A percentile compares a stretch with the other conserved stretches of the same genome.
phyloP scores from a whole-genome alignment of 257 asterid species.

The Leonotis leonurus region DNA sequence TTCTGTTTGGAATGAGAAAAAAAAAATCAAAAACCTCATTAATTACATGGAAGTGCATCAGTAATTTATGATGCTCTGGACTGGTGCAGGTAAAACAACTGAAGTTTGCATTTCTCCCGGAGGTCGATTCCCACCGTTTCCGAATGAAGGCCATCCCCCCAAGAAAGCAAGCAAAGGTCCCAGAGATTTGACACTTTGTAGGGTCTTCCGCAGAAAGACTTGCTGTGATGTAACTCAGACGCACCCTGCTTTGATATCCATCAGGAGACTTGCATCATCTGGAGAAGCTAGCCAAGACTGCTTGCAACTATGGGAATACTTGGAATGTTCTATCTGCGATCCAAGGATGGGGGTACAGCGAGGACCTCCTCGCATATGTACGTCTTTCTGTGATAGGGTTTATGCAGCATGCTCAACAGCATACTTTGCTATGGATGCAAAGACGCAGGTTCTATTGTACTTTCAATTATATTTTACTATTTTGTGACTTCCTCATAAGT shows the following conservation, averaged over 20 bases:
- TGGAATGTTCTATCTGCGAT: slow-evolving; percentile 94
- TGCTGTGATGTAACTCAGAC: slow-evolving; percentile 92
- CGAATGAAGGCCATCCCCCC: slow-evolving; percentile 79
- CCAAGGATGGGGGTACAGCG: slow-evolving; percentile 74
- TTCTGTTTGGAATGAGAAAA: background rate
- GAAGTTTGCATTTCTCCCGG: slow-evolving; percentile 88
- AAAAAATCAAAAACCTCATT: slow-evolving; percentile 3
- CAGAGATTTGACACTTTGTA: slow-evolving; percentile 76
- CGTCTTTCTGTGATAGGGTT: slow-evolving; percentile 73
- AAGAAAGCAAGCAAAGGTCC: slow-evolving; percentile 72
- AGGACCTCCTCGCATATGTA: slow-evolving; percentile 78
- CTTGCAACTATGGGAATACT: slow-evolving; percentile 84
- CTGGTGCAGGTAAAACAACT: slow-evolving; percentile 52
- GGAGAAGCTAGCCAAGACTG: slow-evolving; percentile 97
- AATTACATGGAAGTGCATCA: background rate
- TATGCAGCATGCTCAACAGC: slow-evolving; percentile 77
- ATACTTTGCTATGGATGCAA: slow-evolving; percentile 75
- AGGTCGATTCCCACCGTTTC: slow-evolving; percentile 77
- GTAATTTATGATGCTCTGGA: background rate
- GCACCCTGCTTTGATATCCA: slow-evolving; percentile 72
- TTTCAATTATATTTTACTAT: background rate
- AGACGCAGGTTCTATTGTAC: slow-evolving; percentile 58
- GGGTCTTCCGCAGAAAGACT: slow-evolving; percentile 81
- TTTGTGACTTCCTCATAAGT: background rate
- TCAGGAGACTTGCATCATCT: slow-evolving; percentile 80